These are phyloP conservation scores for Borealophlyctis nickersoniae DNA, from an alignment of 192 early-diverging fungal species.

Conservation along the genomic window DNA sequence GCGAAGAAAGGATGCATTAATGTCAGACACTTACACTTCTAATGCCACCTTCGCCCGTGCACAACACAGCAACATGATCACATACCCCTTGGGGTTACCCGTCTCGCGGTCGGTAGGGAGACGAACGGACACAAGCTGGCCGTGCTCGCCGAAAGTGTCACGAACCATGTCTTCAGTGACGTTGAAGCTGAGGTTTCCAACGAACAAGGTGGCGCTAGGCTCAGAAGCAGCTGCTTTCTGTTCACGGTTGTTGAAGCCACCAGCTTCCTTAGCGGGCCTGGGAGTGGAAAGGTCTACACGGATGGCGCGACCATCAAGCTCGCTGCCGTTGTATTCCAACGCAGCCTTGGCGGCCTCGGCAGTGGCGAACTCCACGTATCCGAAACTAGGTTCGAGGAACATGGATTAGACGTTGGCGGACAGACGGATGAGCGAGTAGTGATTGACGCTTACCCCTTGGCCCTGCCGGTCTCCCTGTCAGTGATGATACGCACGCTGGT, in stretches of 20 bases:
- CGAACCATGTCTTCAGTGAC: slow-evolving; percentile 63
- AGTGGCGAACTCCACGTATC: slow-evolving; percentile 81
- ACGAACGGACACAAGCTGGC: slow-evolving; percentile 58
- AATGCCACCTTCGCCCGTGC: no score
- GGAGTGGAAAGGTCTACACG: slow-evolving; percentile 70
- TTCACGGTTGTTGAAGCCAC: slow-evolving; percentile 19
- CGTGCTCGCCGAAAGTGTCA: slow-evolving; percentile 52
- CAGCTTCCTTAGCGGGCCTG: slow-evolving; percentile 36
- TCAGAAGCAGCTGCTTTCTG: slow-evolving; percentile 45
- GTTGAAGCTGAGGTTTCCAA: slow-evolving; percentile 74
- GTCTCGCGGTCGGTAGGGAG: slow-evolving; percentile 76
- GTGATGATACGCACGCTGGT: slow-evolving; percentile 71
- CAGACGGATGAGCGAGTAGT: neutral
- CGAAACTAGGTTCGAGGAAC: slow-evolving; percentile 56
- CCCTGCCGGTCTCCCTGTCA: slow-evolving; percentile 65
- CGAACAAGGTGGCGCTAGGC: slow-evolving; percentile 72
- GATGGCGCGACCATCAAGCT: slow-evolving; percentile 81
- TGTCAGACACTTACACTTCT: no score
- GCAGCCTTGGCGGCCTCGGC: slow-evolving; percentile 68
- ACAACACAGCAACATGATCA: slow-evolving; percentile 7
- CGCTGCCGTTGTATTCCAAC: slow-evolving; percentile 58
- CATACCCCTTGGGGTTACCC: slow-evolving; percentile 66
- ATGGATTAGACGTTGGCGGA: neutral
- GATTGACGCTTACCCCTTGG: slow-evolving; percentile 60
- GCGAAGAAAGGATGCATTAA: neutral